Conservation (phyloP, 2,329 filamentous ascomycete genomes). For the Diatrype stigma region DNA sequence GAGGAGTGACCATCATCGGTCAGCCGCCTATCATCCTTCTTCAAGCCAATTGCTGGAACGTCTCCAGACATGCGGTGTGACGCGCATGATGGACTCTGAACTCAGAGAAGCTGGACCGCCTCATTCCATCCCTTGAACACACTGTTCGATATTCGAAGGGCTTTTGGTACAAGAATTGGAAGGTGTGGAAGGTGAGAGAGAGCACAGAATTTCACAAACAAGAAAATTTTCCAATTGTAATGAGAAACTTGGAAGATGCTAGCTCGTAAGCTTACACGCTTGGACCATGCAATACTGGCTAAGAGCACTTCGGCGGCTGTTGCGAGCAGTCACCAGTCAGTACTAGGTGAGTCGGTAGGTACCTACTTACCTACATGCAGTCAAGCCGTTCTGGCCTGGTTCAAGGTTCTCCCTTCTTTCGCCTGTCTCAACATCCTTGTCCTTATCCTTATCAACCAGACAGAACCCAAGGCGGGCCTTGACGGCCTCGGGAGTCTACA, state of each 20-base stretch:
- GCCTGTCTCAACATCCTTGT: too few species aligned
- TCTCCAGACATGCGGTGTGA: not conserved
- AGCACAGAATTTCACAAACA: too few species aligned
- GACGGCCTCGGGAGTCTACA: too few species aligned
- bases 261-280: not conserved
- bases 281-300: not conserved
- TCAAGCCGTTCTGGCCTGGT: too few species aligned
- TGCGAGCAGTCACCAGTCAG: not conserved
- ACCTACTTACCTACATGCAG: too few species aligned
- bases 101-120: not conserved
- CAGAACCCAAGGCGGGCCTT: too few species aligned
- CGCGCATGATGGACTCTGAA: not conserved
- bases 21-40: not conserved
- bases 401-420: too few species aligned
- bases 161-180: not conserved
- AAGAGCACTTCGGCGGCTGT: not conserved
- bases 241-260: too few species aligned
- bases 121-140: not conserved
- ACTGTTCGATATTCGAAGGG: not conserved
- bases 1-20: not conserved
- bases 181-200: too few species aligned
- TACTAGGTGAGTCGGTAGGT: too few species aligned
- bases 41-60: not conserved
- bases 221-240: not conserved
- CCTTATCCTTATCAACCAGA: too few species aligned